A percentile compares a stretch with the other conserved stretches of the same genome.
Evolutionary conservation across 2,329 filamentous ascomycete species (phyloP).

Genomic region (Purpureocillium takamizusanense): DNA sequence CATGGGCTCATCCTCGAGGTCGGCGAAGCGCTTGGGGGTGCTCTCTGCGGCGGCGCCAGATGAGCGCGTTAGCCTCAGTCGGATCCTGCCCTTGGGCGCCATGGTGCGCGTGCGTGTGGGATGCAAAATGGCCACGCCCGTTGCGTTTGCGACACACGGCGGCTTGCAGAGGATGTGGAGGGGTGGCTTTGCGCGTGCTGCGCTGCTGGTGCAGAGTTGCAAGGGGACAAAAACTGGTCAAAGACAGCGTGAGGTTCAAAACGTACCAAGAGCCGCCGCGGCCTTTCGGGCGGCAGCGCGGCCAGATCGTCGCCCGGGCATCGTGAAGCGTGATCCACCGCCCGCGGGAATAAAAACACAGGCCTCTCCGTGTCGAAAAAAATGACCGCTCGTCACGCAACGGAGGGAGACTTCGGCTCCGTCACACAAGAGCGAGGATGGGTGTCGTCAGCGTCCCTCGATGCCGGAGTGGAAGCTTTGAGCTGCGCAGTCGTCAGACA

Average conservation of each 20-base stretch:
- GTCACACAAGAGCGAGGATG: too few relatives aligned
- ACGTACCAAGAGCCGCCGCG: constrained; percentile 43
- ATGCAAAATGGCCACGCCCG: too few relatives aligned
- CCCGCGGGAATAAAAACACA: not conserved
- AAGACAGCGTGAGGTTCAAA: too few relatives aligned
- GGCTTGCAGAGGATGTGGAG: not conserved
- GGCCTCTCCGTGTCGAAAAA: not conserved
- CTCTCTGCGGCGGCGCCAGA: constrained; percentile 24
- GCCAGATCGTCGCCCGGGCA: constrained; percentile 38
- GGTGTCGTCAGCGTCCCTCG: too few relatives aligned
- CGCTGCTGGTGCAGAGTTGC: too few relatives aligned
- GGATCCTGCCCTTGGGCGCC: constrained; percentile 19
- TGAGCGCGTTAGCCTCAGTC: constrained; percentile 22
- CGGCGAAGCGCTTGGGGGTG: constrained; percentile 31
- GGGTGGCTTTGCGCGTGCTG: too few relatives aligned
- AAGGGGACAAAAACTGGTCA: too few relatives aligned
- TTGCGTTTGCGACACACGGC: too few relatives aligned
- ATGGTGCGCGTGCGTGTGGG: constrained; percentile 8
- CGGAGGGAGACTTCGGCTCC: too few relatives aligned
- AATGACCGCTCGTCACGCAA: too few relatives aligned
- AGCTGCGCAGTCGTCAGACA: too few relatives aligned
- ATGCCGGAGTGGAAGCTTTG: too few relatives aligned
- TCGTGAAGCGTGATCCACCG: constrained; percentile 4
- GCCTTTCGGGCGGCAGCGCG: constrained; percentile 45
- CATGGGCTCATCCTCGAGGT: constrained; percentile 30